These are phyloP conservation scores for Rosa rugosa DNA, from an alignment of 306 rosid genomes.

Conservation along the genomic window DNA sequence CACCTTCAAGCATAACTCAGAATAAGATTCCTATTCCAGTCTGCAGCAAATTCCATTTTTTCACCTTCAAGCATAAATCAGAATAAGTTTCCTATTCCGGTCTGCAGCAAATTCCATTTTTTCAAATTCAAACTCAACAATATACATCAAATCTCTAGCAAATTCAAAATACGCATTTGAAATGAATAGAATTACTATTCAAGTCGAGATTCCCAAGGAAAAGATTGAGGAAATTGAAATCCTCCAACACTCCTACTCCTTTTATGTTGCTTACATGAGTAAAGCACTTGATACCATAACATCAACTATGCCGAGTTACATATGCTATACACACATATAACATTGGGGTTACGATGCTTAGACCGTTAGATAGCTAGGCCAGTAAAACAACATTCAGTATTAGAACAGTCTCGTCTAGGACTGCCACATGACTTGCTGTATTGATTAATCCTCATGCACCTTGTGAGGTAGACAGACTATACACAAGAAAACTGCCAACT, in stretches of 20 bases:
- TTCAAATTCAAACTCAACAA: no score
- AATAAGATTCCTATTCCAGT: no score
- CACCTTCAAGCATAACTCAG: no score
- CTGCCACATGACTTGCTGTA: background rate
- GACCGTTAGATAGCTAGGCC: background rate
- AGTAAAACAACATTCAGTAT: background rate
- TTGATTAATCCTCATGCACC: background rate
- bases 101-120: no score
- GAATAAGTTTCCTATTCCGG: no score
- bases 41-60: no score
- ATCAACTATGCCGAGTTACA: background rate
- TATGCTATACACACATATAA: background rate
- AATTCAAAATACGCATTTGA: no score
- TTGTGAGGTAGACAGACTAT: background rate
- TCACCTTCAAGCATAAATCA: no score
- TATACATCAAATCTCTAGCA: no score
- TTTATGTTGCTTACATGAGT: background rate
- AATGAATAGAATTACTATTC: no score
- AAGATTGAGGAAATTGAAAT: background rate
- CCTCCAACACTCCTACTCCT: background rate
- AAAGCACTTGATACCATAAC: background rate
- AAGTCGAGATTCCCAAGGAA: no score
- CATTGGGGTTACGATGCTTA: background rate
- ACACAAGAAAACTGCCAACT: slow-evolving; percentile 24
- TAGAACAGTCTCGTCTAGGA: background rate